A percentile compares a stretch with the other conserved stretches of the same genome.
These are phyloP conservation scores for Moricandia arvensis DNA, from an alignment of 345 rosid species.

Conservation along the genomic window DNA sequence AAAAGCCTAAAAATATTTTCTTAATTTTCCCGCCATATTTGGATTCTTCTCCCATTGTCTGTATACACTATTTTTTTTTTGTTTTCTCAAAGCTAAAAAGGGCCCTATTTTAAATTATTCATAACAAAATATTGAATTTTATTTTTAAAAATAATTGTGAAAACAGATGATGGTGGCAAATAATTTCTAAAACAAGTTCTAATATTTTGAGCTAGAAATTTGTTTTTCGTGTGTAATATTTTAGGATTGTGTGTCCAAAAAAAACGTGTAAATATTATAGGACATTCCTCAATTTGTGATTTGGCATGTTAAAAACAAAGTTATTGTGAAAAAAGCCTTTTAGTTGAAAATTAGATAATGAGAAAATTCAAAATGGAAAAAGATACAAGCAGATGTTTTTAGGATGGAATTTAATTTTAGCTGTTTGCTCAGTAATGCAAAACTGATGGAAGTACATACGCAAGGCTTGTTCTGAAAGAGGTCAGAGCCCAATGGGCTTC, in stretches of 20 bases:
- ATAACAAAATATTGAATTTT: neutral
- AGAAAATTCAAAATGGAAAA: neutral
- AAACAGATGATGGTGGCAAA: neutral
- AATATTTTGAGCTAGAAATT: neutral
- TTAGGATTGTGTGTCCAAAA: too few species aligned
- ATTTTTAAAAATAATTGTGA: neutral
- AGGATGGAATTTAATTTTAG: neutral
- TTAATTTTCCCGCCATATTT: conserved; percentile 11
- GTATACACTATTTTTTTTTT: neutral
- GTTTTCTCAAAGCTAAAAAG: neutral
- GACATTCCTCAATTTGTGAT: too few species aligned
- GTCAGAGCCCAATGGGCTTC: neutral
- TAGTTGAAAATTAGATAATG: neutral
- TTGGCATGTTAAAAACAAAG: neutral
- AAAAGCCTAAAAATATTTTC: conserved; percentile 4
- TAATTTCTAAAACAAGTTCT: neutral
- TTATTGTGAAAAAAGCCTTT: neutral
- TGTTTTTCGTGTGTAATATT: neutral
- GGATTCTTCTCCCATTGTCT: conserved; percentile 7
- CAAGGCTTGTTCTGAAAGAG: neutral
- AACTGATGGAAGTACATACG: neutral
- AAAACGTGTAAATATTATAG: too few species aligned
- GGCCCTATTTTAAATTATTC: neutral
- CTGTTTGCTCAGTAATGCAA: neutral
- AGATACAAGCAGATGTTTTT: neutral